Evolutionary conservation across 441 rosid genomes (phyloP), one percentile per base, ranked within the genome.

Genomic region (Hura crepitans): DNA sequence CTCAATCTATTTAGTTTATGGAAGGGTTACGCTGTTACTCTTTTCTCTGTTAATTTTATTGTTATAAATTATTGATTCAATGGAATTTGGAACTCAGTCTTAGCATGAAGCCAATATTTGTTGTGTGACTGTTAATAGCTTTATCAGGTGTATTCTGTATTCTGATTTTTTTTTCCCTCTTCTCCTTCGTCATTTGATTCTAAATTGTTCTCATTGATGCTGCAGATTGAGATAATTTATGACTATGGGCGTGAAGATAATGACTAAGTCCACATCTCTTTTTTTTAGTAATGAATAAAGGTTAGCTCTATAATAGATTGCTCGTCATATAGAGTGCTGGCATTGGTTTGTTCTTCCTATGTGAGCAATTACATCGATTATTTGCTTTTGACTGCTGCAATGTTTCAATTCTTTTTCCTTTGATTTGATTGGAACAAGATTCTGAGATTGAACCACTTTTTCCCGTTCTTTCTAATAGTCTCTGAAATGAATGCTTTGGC

Each of bases 171-270:
- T 11, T 14, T 25, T 42, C 4, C 12, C 28, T n/a, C 39, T 45
- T 30, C n/a, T 43, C 14, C 42, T 30, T 3, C 4, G 14, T 42
- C 14, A 42, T 42, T 42, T 42, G 11, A 27, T 55, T 55, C 25
- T 22, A 3, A 2, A 2, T 17, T 39, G 22, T 18, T 27, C 42
- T 28, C 30, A 22, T 59, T 75, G 59, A 30, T 57, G 1, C 30
- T 84, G 90, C 92, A 93, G 97, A 88, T 93, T 82, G 96, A 93
- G 87, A 91, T 93, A 62, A 73, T 81, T 46, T 93, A 91, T 76
- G 62, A 91, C 83, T 91, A 82, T 83, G 97, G 97, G 62, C 85
- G 78, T 75, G 98, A 93, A 79, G 94, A 85, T 71, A 88, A 87
- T 78, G 86, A 80, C 75, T 89, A 74, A 75, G 61, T 25, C 49